These are phyloP conservation scores for Fistulinella prunicolor DNA, from an alignment of 768 basidiomycete species.

Conservation along the genomic window DNA sequence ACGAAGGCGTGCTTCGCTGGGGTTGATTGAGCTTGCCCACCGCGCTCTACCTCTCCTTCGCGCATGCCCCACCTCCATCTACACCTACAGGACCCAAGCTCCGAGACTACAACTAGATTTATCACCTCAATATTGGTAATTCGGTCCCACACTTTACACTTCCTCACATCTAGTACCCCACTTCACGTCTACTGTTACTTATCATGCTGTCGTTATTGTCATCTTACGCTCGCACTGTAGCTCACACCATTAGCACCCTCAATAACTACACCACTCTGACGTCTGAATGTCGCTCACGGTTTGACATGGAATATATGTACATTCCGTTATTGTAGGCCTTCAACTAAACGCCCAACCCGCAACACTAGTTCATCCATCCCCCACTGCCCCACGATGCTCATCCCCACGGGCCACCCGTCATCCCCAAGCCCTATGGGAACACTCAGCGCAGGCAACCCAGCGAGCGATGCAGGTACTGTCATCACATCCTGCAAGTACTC, in stretches of 20 bases:
- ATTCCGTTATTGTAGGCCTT: slow-evolving; percentile 21
- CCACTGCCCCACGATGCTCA: slow-evolving; percentile 87
- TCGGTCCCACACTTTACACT: not conserved
- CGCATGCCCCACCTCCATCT: not conserved
- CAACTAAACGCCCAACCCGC: slow-evolving; percentile 48
- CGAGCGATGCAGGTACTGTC: slow-evolving; percentile 89
- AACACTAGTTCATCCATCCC: slow-evolving; percentile 66
- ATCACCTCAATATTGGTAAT: slow-evolving; percentile 8
- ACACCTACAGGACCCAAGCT: too few species aligned
- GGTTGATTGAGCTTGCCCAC: slow-evolving; percentile 13
- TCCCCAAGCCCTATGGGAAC: slow-evolving; percentile 53
- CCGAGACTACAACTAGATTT: too few species aligned
- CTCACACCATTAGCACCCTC: slow-evolving; percentile 20
- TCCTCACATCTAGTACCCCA: slow-evolving; percentile 5
- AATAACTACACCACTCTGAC: slow-evolving; percentile 22
- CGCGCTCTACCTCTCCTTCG: slow-evolving; percentile 1
- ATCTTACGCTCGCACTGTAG: slow-evolving; percentile 20
- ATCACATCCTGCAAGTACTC: slow-evolving; percentile 89
- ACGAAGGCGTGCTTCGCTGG: slow-evolving; percentile 80
- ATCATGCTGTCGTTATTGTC: slow-evolving; percentile 16
- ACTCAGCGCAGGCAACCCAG: slow-evolving; percentile 79
- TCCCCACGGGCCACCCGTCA: slow-evolving; percentile 79
- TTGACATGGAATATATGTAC: too few species aligned
- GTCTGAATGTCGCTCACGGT: too few species aligned
- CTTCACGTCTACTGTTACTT: slow-evolving; percentile 6